Evolutionary conservation across 305 asterid species (phyloP).

Genomic region (Rubia tinctorum): DNA sequence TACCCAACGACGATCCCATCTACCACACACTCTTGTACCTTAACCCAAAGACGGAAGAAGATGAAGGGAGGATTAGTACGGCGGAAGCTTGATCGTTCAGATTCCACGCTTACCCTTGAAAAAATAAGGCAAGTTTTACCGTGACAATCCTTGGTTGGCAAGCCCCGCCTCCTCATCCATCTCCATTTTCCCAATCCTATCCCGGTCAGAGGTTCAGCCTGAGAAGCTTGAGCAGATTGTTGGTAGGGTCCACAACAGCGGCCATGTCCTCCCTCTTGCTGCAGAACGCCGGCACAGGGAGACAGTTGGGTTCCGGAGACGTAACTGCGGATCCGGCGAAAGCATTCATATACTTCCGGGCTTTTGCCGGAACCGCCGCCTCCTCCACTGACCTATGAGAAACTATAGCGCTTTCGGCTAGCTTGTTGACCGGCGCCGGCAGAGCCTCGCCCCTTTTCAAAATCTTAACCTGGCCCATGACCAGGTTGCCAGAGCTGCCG

Average conservation of each 20-base stretch:
- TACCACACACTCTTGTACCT: background rate
- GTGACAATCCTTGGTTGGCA: no score
- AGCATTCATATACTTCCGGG: background rate
- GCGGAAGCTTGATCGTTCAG: slow-evolving; percentile 4
- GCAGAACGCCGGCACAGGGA: slow-evolving; percentile 30
- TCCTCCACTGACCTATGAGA: background rate
- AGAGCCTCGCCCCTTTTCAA: slow-evolving; percentile 8
- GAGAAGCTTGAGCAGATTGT: slow-evolving; percentile 26
- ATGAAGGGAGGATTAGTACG: background rate
- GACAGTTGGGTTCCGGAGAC: slow-evolving; percentile 31
- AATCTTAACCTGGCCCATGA: slow-evolving; percentile 11
- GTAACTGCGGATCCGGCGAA: slow-evolving; percentile 21
- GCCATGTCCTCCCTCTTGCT: slow-evolving; percentile 14
- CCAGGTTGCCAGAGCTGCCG: background rate
- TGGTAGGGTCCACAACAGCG: slow-evolving; percentile 21
- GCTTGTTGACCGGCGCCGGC: background rate
- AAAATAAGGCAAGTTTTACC: slow-evolving; percentile 38
- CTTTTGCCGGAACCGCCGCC: background rate
- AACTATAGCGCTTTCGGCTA: background rate
- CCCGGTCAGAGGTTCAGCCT: slow-evolving; percentile 25
- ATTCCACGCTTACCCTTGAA: slow-evolving; percentile 33
- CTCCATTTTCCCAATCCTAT: background rate
- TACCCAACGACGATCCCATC: background rate
- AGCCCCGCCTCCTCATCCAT: background rate
- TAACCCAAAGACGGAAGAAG: background rate